Evolutionary conservation across 208 protist species (phyloP), one percentile per base, ranked within the genome.

Genomic region (Trypanosoma rangeli): DNA sequence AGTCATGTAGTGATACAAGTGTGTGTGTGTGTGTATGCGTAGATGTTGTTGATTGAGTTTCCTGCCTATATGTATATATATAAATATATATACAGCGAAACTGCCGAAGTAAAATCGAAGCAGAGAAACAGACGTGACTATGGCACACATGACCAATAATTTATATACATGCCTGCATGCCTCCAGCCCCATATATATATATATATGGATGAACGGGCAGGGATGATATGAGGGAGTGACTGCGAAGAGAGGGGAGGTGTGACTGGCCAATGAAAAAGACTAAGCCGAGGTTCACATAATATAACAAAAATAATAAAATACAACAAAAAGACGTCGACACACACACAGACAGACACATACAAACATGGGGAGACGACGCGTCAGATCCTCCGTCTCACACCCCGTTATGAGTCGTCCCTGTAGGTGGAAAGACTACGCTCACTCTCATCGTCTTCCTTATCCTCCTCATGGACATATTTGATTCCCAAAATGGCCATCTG

Each of bases 341-440:
- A 4, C 1, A 42, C n/a, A 50, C 39, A 20, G 10, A 49, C 0
- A 49, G 8, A 64, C 15, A 49, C 15, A 46, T 5, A 16, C 15
- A 64, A 50, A 48, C 3, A 53, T 22, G n/a, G 0, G 10, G 28
- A 64, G 26, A 20, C 31, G 24, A 64, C 18, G 7, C 26, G 8
- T 16, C 5, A 48, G 15, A 18, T 18, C 39, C 37, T 12, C 35
- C 50, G 7, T n/a, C 39, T 50, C 22, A 35, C 48, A 5, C 29
- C 3, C 33, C 13, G n/a, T 22, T 22, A 74, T 18, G 44, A 31
- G 35, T 64, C 62, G 29, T 74, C 62, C 53, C 56, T 35, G 62
- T 74, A 74, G 16, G 56, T 74, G 22, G 62, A 69, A 26, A 63
- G 28, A 24, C 49, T 55, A 1, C 16, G 8, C 29, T 69, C 70